Evolutionary conservation across 371 early-diverging fungal species (phyloP).

Genomic region (Rhizopus arrhizus): DNA sequence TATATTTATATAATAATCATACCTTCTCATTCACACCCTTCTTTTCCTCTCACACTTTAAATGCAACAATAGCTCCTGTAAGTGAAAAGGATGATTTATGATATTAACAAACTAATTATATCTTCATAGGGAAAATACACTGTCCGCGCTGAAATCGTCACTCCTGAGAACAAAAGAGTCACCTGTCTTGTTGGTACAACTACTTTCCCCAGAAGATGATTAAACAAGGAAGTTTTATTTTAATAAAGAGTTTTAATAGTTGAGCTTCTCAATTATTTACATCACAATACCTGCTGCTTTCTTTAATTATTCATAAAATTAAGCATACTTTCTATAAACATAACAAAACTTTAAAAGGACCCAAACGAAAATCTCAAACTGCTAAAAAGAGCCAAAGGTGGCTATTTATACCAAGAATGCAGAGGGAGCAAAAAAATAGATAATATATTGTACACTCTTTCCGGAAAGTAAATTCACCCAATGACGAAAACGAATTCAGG

Average conservation of each 20-base stretch:
- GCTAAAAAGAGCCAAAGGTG: no score
- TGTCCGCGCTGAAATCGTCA: constrained; percentile 36
- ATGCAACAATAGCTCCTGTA: constrained; percentile 29
- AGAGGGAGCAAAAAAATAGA: no score
- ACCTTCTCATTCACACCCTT: neutral
- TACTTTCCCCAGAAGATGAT: constrained; percentile 25
- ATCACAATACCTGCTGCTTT: no score
- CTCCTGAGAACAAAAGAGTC: constrained; percentile 31
- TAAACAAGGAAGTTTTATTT: neutral
- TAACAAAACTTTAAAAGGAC: no score
- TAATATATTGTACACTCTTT: constrained; percentile 15
- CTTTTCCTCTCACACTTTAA: neutral
- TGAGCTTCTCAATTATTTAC: no score
- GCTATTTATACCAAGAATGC: no score
- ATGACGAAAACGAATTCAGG: constrained; percentile 5
- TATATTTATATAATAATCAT: neutral
- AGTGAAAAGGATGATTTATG: constrained; percentile 9
- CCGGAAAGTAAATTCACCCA: constrained; percentile 16
- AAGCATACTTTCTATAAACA: no score
- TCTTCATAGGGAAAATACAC: constrained; percentile 37
- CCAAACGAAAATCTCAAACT: no score
- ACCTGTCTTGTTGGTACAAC: constrained; percentile 37
- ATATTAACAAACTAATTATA: neutral
- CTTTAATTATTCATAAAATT: no score
- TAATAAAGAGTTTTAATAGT: neutral